A percentile compares a stretch with the other conserved stretches of the same genome.
These are phyloP conservation scores for Xylaria sp. DNA, from an alignment of 2,329 filamentous ascomycete species.

Conservation along the genomic window DNA sequence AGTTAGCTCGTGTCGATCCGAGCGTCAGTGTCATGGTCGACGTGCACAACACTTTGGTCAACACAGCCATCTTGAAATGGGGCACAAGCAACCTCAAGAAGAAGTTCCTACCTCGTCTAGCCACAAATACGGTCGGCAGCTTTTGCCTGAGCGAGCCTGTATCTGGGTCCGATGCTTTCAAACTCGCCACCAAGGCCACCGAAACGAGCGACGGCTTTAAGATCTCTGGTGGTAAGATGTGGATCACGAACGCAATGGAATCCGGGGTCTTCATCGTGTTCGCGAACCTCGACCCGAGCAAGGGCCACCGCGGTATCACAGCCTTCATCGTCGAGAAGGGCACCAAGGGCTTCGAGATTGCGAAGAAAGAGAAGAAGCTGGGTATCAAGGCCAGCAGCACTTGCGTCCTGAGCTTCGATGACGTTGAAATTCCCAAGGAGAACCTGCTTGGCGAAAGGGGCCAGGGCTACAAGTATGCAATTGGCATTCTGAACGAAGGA, in stretches of 20 bases:
- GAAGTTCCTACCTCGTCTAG: constrained; percentile 88
- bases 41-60: constrained; percentile 98
- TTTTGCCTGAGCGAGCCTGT: constrained; percentile 95
- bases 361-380: constrained; percentile 99
- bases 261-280: constrained; percentile 97
- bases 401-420: constrained; percentile 97
- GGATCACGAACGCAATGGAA: constrained; percentile 98
- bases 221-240: constrained; percentile 97
- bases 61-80: constrained; percentile 90
- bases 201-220: constrained; percentile 86
- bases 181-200: constrained; percentile 88
- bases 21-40: constrained; percentile 95
- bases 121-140: constrained; percentile 88
- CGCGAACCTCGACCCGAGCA: constrained; percentile 90
- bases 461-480: constrained; percentile 98
- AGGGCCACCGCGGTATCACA: constrained; percentile 96
- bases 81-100: constrained; percentile 81
- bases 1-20: constrained; percentile 92
- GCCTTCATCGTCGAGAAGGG: constrained; percentile 95
- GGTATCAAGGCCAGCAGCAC: constrained; percentile 96
- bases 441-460: constrained; percentile 90
- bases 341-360: constrained; percentile 88
- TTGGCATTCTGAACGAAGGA: constrained; percentile 92
- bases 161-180: constrained; percentile 95
- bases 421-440: constrained; percentile 87